Percentiles rank a stretch among this genome's conserved stretches.
These are phyloP conservation scores for Blastobotrys raffinosifermentans DNA, from an alignment of 1,139 yeast genomes.

Conservation along the genomic window DNA sequence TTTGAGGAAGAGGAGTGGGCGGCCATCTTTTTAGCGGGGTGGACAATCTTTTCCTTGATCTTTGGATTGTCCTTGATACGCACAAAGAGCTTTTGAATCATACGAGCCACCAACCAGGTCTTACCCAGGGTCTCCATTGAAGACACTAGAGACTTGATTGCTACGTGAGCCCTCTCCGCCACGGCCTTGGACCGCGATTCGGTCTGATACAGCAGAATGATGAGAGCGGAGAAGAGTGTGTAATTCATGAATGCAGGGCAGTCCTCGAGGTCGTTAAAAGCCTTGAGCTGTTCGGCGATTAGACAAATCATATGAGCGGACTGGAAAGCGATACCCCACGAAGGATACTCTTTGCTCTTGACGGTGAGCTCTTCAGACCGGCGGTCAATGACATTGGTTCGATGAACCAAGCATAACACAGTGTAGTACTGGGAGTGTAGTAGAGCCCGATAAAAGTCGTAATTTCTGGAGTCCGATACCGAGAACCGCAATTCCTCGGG, in stretches of 20 bases:
- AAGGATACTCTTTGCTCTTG: slow-evolving; percentile 43
- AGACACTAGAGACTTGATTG: slow-evolving; percentile 47
- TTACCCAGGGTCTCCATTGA: slow-evolving; percentile 50
- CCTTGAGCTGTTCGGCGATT: slow-evolving; percentile 54
- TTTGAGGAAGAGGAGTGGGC: slow-evolving; percentile 5
- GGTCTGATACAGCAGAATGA: slow-evolving; percentile 70
- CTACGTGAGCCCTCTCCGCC: slow-evolving; percentile 54
- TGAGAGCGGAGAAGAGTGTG: slow-evolving; percentile 58
- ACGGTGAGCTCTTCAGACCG: slow-evolving; percentile 32
- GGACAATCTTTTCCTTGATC: slow-evolving; percentile 27
- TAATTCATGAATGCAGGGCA: slow-evolving; percentile 53
- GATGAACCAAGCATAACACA: slow-evolving; percentile 62
- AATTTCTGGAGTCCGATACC: slow-evolving; percentile 46
- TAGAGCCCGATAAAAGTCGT: slow-evolving; percentile 54
- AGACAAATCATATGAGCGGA: slow-evolving; percentile 77
- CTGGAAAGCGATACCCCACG: slow-evolving; percentile 82
- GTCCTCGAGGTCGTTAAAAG: slow-evolving; percentile 46
- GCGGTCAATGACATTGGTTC: slow-evolving; percentile 59
- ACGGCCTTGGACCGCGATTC: slow-evolving; percentile 54
- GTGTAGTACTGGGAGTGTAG: slow-evolving; percentile 71
- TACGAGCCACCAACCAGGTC: slow-evolving; percentile 38
- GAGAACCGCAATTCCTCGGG: slow-evolving; percentile 63
- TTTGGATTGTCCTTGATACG: slow-evolving; percentile 26
- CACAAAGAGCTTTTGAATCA: slow-evolving; percentile 32
- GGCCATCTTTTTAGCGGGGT: slow-evolving; percentile 20